phyloP scores from a whole-genome alignment of 768 basidiomycete species.

The Hygrophorus pudorinus region DNA sequence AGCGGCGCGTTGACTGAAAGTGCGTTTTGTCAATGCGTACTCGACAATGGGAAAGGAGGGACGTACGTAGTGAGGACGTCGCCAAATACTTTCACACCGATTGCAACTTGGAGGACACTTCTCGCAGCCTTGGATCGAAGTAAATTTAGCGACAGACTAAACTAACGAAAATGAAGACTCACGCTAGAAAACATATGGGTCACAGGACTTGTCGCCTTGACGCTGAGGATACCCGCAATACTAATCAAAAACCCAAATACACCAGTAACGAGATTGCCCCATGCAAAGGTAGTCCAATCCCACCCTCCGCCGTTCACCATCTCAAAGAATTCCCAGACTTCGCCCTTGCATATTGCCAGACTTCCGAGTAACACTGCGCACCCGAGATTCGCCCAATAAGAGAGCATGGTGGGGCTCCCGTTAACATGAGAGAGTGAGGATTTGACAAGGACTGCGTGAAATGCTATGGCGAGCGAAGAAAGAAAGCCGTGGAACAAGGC shows the following conservation, averaged over 20 bases:
- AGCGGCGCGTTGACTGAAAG: constrained; percentile 41
- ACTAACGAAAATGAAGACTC: constrained; percentile 6
- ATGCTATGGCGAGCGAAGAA: constrained; percentile 58
- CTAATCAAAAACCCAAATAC: constrained; percentile 73
- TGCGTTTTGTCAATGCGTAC: background rate
- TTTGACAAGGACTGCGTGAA: constrained; percentile 82
- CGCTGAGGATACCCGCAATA: constrained; percentile 66
- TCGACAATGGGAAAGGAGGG: background rate
- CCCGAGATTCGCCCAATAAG: constrained; percentile 69
- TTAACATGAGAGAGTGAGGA: constrained; percentile 55
- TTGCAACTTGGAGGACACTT: constrained; percentile 63
- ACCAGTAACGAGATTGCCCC: constrained; percentile 35
- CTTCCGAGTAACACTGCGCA: constrained; percentile 51
- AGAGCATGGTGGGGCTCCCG: constrained; percentile 61
- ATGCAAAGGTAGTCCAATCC: constrained; percentile 21
- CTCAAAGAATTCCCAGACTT: constrained; percentile 39
- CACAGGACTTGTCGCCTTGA: constrained; percentile 79
- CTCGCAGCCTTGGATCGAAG: constrained; percentile 47
- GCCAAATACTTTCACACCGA: constrained; percentile 59
- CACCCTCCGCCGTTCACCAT: constrained; percentile 26
- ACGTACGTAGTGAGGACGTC: constrained; percentile 57
- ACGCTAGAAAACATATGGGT: constrained; percentile 70
- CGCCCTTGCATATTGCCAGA: constrained; percentile 55
- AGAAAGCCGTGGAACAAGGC: constrained; percentile 64
- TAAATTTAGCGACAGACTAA: background rate